Evolutionary conservation across 1,139 yeast species (phyloP).

Genomic region (Suhomyces coccinellae): DNA sequence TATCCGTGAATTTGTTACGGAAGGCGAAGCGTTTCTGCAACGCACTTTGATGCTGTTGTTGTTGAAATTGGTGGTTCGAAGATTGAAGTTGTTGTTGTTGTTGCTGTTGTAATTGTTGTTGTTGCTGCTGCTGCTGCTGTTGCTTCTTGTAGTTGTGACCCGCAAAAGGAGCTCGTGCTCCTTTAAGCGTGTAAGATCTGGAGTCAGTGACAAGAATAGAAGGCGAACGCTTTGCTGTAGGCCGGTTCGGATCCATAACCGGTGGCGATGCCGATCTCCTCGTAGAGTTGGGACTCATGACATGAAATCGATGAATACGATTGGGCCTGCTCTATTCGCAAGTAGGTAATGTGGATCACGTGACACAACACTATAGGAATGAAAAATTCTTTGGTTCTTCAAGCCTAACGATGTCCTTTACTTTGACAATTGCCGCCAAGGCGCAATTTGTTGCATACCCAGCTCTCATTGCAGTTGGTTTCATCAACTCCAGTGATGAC

Average conservation of each 20-base stretch:
- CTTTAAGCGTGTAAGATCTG: constrained; percentile 56
- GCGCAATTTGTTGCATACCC: constrained; percentile 82
- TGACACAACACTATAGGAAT: neutral
- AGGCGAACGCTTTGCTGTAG: constrained; percentile 88
- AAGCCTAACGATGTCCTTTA: constrained; percentile 25
- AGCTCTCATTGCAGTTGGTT: constrained; percentile 74
- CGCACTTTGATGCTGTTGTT: constrained; percentile 22
- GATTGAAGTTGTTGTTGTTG: constrained; percentile 15
- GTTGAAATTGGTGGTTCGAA: constrained; percentile 17
- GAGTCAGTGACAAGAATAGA: constrained; percentile 91
- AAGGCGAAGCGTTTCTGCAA: constrained; percentile 30
- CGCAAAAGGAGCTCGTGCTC: constrained; percentile 85
- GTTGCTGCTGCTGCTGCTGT: constrained; percentile 29
- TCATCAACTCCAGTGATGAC: constrained; percentile 55
- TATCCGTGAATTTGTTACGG: constrained; percentile 59
- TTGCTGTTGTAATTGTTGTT: constrained; percentile 11
- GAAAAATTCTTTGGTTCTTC: neutral
- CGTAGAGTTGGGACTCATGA: constrained; percentile 4
- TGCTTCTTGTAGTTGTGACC: constrained; percentile 51
- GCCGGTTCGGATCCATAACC: constrained; percentile 29
- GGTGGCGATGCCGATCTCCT: constrained; percentile 10
- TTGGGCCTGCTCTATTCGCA: neutral
- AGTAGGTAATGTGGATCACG: neutral
- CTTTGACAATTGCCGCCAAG: constrained; percentile 76
- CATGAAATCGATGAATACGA: neutral